phyloP scores from a whole-genome alignment of 192 early-diverging fungal species.

The Entomortierella beljakovae region DNA sequence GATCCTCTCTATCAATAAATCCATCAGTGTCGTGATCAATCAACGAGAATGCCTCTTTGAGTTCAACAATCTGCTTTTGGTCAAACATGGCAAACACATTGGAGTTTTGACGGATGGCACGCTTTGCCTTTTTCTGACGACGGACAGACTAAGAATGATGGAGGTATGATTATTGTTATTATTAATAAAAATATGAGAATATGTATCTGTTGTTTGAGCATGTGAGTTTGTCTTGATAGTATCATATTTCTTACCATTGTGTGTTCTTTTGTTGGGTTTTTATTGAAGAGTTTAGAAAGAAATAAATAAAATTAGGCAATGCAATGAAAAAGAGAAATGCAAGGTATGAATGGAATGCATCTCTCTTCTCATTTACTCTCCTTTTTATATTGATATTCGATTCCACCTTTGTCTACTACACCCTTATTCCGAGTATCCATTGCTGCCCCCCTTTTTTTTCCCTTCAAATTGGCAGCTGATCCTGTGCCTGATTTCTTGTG shows the following conservation, averaged over 20 bases:
- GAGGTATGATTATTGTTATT: too few relatives aligned
- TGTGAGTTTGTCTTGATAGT: too few relatives aligned
- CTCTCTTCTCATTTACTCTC: background rate
- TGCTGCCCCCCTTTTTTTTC: background rate
- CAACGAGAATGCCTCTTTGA: slow-evolving; percentile 97
- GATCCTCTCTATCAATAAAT: slow-evolving; percentile 91
- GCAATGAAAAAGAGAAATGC: background rate
- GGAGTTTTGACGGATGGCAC: slow-evolving; percentile 92
- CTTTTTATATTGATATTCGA: background rate
- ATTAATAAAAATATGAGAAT: too few relatives aligned
- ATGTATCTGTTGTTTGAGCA: too few relatives aligned
- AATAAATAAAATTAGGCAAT: background rate
- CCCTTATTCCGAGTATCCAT: too few relatives aligned
- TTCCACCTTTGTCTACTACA: background rate
- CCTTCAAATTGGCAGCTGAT: background rate
- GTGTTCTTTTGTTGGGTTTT: too few relatives aligned
- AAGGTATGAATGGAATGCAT: background rate
- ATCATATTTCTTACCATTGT: too few relatives aligned
- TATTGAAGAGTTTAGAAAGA: too few relatives aligned
- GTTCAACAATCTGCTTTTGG: slow-evolving; percentile 93
- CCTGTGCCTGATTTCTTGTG: background rate
- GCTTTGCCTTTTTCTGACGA: slow-evolving; percentile 82
- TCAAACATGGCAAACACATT: slow-evolving; percentile 99
- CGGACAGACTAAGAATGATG: slow-evolving; percentile 40
- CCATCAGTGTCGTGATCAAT: slow-evolving; percentile 96